Base-by-base conservation (phyloP, 257 asterid species). In the Penstemon davidsonii region DNA sequence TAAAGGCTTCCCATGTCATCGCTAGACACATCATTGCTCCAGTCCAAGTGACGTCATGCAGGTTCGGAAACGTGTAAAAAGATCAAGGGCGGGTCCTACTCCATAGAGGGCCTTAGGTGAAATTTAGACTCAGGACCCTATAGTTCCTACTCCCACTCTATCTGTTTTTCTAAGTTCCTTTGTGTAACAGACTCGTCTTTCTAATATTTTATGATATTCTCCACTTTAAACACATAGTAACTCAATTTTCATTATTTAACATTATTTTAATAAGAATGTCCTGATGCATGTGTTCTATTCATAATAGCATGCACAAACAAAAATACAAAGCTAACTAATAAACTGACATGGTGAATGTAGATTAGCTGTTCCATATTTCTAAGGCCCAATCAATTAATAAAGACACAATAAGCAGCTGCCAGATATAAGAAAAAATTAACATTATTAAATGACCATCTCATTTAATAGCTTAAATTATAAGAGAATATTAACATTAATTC, bases 1-100 rank as follows among this genome's bases (percentile, higher is more conserved):
- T 10, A 0, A 13, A 55, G 69, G 63, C 55, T 74, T 36, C 55
- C 53, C 4, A 36, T n/a, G 8, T 62, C 55, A 44, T 58, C 42
- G 40, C 18, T 15, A 15, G 18, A 15, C 18, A 15, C 18, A 15
- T 41, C 41, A 41, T 53, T 56, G 46, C 39, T 46, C 10, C 8
- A 46, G 9, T 3, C 51, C 11, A 46, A 45, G 50, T 2, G 50
- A 46, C 10, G 51, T 2, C 9, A 46, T 46, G 51, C 8, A 3
- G 3, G 8, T 46, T 46, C 11, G 2, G 2, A 46, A 5, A 7
- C 51, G 6, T 25, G 33, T 25, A 25, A 25, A 25, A 1, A 25
- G 33, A 25, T 25, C 33, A 2, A 25, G 2, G 33, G 33, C 33
- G 2, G 33, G 33, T 25, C 33, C 33, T 25, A 25, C 2, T 25